Evolutionary conservation across 352 stramenopile species (phyloP), one percentile per base, ranked within the genome.

Genomic region (Globisporangium heterothallicum): DNA sequence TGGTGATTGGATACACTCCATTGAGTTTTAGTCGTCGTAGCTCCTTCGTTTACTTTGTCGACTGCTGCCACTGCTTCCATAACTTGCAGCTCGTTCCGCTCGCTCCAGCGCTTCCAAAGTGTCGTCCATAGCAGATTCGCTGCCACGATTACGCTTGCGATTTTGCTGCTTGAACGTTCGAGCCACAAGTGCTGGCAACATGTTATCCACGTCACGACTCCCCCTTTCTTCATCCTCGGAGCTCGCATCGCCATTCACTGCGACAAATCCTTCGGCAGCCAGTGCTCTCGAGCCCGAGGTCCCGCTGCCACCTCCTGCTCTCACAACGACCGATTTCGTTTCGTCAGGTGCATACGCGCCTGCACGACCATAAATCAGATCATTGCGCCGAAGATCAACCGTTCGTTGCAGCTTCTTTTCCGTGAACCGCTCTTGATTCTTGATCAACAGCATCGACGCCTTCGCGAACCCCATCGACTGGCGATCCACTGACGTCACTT

Each of bases 291-390:
- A 22, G 24, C 51, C n/a, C n/a, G 30, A 13, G 9, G 30, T 53
- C 6, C 12, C 6, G 3, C 25, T 9, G 10, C 14, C 13, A 7
- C 8, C 53, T 29, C 43, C 61, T 6, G 19, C 50, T 58, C 59
- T 60, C 45, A 86, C 68, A 3, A 84, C 60, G 5, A 84, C 48
- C 0, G 70, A 77, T 36, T 64, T 79, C 2, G 71, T 84, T 57
- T 81, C 42, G 42, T 74, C 49, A 22, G 71, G 71, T 0, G 34
- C 67, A 41, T 85, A 87, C 1, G 68, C 74, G 0, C 71, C 73
- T 14, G 66, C 70, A 13, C 69, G 68, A 4, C 53, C 60, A 42
- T 69, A 72, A 2, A 86, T 48, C 42, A 86, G 53, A 52, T 81
- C 65, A 27, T 70, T 60, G 25, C 66, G 68, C 6, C 73, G 58